Conservation (phyloP, 2,329 filamentous ascomycete genomes). For the Pseudogymnoascus sp. region DNA sequence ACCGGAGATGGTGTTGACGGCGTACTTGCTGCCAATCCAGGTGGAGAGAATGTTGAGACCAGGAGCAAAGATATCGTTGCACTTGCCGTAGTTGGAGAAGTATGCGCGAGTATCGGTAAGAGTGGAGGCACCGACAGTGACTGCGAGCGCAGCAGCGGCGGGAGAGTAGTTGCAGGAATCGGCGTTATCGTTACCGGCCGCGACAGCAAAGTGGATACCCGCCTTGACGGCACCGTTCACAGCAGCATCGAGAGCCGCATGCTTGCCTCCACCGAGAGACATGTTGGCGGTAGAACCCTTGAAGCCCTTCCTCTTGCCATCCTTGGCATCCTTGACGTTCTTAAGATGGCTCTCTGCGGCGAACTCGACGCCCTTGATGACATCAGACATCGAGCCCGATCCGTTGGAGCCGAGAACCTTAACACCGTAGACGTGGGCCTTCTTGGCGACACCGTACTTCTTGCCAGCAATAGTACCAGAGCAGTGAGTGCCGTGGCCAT, state of each 20-base stretch:
- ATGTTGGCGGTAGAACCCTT: constrained; percentile 99
- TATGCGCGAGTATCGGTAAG: constrained; percentile 94
- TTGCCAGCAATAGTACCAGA: constrained; percentile 95
- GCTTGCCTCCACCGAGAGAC: constrained; percentile 97
- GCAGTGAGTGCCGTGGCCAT: constrained; percentile 98
- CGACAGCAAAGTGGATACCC: constrained; percentile 95
- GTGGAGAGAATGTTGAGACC: constrained; percentile 96
- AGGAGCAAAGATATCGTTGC: constrained; percentile 98
- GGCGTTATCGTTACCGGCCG: constrained; percentile 96
- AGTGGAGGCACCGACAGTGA: constrained; percentile 93
- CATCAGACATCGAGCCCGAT: constrained; percentile 96
- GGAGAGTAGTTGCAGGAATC: constrained; percentile 99
- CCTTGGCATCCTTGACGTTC: constrained; percentile 71
- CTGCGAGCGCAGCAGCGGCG: constrained; percentile 80
- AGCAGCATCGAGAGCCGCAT: constrained; percentile 77
- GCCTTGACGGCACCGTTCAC: constrained; percentile 89
- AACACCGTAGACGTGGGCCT: constrained; percentile 92
- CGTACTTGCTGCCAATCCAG: constrained; percentile 95
- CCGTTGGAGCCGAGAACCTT: constrained; percentile 98
- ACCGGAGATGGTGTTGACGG: constrained; percentile 97
- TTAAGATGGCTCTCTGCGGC: constrained; percentile 74
- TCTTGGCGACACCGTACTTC: constrained; percentile 99
- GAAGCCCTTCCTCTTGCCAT: constrained; percentile 88
- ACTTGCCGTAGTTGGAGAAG: constrained; percentile 99
- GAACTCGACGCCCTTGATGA: constrained; percentile 96